Evolutionary conservation across 2,329 filamentous ascomycete genomes (phyloP).

Genomic region (Colletotrichum cereale): DNA sequence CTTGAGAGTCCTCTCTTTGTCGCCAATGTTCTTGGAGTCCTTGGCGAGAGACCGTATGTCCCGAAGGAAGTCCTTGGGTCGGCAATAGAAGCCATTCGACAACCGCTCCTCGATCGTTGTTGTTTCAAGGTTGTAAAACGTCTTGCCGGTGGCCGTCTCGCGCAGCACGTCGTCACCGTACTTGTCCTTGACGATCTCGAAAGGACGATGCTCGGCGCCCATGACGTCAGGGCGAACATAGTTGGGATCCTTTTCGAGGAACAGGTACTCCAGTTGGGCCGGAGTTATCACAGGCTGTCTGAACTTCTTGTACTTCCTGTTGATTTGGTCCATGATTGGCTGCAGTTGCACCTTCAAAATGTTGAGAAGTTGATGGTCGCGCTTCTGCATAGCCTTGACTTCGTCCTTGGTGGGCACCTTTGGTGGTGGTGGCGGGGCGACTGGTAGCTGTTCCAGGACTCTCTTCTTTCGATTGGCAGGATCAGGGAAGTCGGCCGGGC

Average conservation of each 20-base stretch:
- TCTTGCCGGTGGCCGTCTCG: constrained; percentile 82
- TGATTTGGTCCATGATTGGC: constrained; percentile 97
- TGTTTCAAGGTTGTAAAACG: constrained; percentile 95
- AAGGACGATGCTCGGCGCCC: constrained; percentile 75
- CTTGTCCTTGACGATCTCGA: constrained; percentile 82
- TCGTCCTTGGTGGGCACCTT: constrained; percentile 81
- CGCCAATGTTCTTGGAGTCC: constrained; percentile 85
- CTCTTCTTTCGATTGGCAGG: constrained; percentile 88
- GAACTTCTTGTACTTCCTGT: constrained; percentile 90
- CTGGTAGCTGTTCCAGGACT: constrained; percentile 79
- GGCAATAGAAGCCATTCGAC: constrained; percentile 95
- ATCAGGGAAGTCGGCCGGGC: constrained; percentile 88
- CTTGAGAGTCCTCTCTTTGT: constrained; percentile 84
- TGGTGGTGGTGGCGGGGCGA: constrained; percentile 79
- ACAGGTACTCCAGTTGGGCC: constrained; percentile 81
- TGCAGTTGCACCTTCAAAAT: constrained; percentile 89
- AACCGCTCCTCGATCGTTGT: constrained; percentile 95
- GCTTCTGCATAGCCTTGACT: constrained; percentile 82
- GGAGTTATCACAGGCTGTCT: constrained; percentile 83
- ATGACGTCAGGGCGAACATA: constrained; percentile 70
- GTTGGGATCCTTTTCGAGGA: constrained; percentile 84
- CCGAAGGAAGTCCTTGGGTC: constrained; percentile 87
- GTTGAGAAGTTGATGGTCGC: constrained; percentile 87
- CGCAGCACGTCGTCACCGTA: constrained; percentile 82
- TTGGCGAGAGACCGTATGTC: constrained; percentile 89